phyloP scores from a whole-genome alignment of 2,329 filamentous ascomycete species.

The Microcyclospora pomicola region DNA sequence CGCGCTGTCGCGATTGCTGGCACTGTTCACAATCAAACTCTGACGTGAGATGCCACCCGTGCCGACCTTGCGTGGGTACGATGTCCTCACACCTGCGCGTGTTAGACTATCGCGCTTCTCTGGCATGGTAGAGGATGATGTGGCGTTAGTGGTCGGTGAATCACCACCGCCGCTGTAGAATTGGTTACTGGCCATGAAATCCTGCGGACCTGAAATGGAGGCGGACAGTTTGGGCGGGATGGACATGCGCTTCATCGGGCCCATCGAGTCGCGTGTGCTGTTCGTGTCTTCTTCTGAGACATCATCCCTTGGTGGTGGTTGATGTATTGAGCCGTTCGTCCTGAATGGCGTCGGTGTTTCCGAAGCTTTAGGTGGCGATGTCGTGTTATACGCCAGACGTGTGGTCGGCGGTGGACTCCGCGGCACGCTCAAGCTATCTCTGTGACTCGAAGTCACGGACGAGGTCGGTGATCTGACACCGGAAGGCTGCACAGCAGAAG shows the following conservation, averaged over 20 bases:
- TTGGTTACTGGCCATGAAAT: slow-evolving; percentile 13
- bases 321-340: slow-evolving; percentile 17
- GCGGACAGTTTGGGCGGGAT: slow-evolving; percentile 12
- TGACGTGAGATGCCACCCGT: slow-evolving; percentile 25
- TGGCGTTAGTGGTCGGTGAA: slow-evolving; percentile 5
- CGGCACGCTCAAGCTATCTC: slow-evolving; percentile 71
- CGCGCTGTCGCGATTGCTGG: slow-evolving; percentile 15
- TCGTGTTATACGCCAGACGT: slow-evolving; percentile 2
- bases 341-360: not conserved
- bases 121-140: slow-evolving; percentile 16
- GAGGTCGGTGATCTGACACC: slow-evolving; percentile 22
- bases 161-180: slow-evolving; percentile 16
- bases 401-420: slow-evolving; percentile 31
- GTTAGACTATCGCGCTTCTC: slow-evolving; percentile 54
- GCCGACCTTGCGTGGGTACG: slow-evolving; percentile 37
- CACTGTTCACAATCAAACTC: slow-evolving; percentile 14
- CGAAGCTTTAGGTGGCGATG: slow-evolving; percentile 6
- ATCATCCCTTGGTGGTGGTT: slow-evolving; percentile 18
- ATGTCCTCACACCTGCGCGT: slow-evolving; percentile 30
- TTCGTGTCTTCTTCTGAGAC: slow-evolving; percentile 2
- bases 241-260: slow-evolving; percentile 10
- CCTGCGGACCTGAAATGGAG: slow-evolving; percentile 15
- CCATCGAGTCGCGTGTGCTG: not conserved
- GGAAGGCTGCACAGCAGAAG: slow-evolving; percentile 33
- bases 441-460: slow-evolving; percentile 23